Base-by-base conservation (phyloP, 148 eudicot species). In the Diospyros kaki region DNA sequence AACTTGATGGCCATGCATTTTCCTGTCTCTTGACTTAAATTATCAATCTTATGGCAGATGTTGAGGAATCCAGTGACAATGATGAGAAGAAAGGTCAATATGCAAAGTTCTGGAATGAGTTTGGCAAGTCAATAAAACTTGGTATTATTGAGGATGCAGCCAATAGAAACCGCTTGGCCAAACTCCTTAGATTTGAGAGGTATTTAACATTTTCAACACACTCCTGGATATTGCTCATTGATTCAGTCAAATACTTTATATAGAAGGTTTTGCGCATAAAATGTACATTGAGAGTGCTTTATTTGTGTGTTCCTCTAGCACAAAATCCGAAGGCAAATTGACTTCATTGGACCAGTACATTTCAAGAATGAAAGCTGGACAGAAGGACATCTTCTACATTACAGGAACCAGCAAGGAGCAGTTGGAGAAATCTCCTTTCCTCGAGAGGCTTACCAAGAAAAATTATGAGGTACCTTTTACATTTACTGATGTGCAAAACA, bases 111-210 rank as follows among this genome's bases (percentile, higher is more conserved):
- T 95, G 97, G 98, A 94, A 95, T 81, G 98, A 95, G 81, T 95
- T 92, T 86, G 98, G 98, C 74, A 95, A 95, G 85, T 92, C 98
- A 54, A 87, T 95, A 62, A 95, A 95, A 81, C 98, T 95, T 77
- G 98, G 98, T 61, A 92, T 95, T 18, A 88, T 95, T 68, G 98
- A 95, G 85, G 98, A 95, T 86, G 97, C 98, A 18, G 80, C 97
- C 12, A 95, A 95, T 91, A 90, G 97, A 75, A 95, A 95, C 80
- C 97, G 98, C 58, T 81, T 95, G 80, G 92, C 98, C 10, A 95
- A 95, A 87, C 95, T 95, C 77, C 89, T 95, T 42, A 85, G 98
- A 83, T 84, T 95, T 75, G 98, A 95, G 81, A 92, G 89, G 98
- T 95, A 86, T 68, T 83, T 72, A 38, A 18, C 54, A 76, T 68